Evolutionary conservation across 306 rosid species (phyloP).

Genomic region (Pachyrhizus erosus): DNA sequence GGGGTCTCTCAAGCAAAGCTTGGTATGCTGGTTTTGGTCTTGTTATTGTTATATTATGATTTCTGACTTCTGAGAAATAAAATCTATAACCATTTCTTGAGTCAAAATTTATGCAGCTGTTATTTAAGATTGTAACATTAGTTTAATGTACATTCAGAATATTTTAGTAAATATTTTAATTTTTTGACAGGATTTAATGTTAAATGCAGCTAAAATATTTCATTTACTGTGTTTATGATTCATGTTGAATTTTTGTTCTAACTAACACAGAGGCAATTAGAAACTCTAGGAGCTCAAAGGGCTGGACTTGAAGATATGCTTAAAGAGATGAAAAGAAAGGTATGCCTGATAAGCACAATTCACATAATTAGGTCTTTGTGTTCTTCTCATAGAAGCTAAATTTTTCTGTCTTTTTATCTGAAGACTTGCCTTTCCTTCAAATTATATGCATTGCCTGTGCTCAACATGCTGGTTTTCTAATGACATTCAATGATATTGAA

Average conservation of each 20-base stretch:
- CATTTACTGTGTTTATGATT: slow-evolving; percentile 31
- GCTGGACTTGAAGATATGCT: slow-evolving; percentile 99
- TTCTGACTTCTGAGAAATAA: slow-evolving; percentile 26
- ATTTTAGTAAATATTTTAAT: slow-evolving; percentile 10
- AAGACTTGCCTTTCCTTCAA: slow-evolving; percentile 7
- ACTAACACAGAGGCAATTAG: slow-evolving; percentile 90
- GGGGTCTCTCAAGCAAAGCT: slow-evolving; percentile 93
- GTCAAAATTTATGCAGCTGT: slow-evolving; percentile 5
- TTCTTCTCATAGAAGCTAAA: slow-evolving; percentile 12
- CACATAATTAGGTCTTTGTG: background rate
- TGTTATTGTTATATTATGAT: slow-evolving; percentile 26
- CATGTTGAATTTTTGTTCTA: slow-evolving; percentile 44
- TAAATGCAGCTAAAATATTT: slow-evolving; percentile 5
- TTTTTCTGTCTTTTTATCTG: slow-evolving; percentile 13
- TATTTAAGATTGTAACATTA: background rate
- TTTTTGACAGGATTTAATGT: slow-evolving; percentile 13
- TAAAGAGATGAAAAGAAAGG: slow-evolving; percentile 99
- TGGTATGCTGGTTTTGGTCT: slow-evolving; percentile 60
- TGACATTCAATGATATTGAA: slow-evolving; percentile 1
- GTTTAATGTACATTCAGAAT: background rate
- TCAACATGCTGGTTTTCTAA: slow-evolving; percentile 5
- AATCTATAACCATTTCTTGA: slow-evolving; percentile 19
- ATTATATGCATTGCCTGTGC: background rate
- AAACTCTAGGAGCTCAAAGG: slow-evolving; percentile 96
- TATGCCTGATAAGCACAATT: slow-evolving; percentile 27